phyloP scores from a whole-genome alignment of 192 early-diverging fungal genomes.

The Chytriomyces sp. region DNA sequence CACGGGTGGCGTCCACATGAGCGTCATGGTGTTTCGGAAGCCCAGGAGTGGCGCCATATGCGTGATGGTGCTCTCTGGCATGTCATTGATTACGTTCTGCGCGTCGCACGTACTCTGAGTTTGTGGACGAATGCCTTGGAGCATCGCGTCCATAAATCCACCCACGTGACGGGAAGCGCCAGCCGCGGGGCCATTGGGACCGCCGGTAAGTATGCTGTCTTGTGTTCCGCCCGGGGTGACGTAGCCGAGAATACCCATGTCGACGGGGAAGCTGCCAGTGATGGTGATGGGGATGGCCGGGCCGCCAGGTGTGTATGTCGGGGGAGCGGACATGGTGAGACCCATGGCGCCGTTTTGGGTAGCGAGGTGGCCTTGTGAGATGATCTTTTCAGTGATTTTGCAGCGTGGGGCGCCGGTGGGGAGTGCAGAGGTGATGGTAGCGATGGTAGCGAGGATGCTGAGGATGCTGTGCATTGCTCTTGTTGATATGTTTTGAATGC shows the following conservation, averaged over 20 bases:
- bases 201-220: slow-evolving; percentile 21
- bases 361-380: background rate
- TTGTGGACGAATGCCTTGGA: slow-evolving; percentile 40
- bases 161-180: background rate
- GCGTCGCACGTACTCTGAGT: slow-evolving; percentile 32
- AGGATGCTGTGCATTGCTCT: background rate
- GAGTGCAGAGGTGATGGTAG: background rate
- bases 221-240: slow-evolving; percentile 30
- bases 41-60: slow-evolving; percentile 18
- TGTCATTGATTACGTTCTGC: slow-evolving; percentile 28
- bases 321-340: background rate
- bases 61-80: slow-evolving; percentile 34
- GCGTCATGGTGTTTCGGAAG: background rate
- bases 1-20: slow-evolving; percentile 28
- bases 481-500: background rate
- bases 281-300: slow-evolving; percentile 21
- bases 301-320: slow-evolving; percentile 30
- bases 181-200: background rate
- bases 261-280: background rate
- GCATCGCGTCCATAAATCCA: background rate
- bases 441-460: background rate
- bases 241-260: slow-evolving; percentile 36
- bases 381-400: slow-evolving; percentile 9
- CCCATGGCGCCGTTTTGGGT: background rate
- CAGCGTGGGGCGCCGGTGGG: slow-evolving; percentile 20